Conservation (phyloP, 2,329 filamentous ascomycete species). For the Apiospora sp. region DNA sequence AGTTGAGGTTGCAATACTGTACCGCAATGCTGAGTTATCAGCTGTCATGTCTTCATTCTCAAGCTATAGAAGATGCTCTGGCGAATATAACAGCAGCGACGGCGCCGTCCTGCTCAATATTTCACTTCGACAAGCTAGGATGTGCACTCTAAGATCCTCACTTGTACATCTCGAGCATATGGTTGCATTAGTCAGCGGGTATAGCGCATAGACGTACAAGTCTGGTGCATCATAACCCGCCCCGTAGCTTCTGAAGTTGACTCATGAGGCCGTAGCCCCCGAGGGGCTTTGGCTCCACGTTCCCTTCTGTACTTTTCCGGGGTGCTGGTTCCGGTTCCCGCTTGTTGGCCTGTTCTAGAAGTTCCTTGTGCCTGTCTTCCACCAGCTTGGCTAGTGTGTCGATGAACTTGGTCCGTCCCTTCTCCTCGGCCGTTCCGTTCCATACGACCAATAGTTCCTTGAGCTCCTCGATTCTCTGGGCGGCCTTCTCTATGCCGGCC, state of each 20-base stretch:
- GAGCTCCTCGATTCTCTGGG: conserved; percentile 77
- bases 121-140: not conserved
- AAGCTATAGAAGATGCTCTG: not conserved
- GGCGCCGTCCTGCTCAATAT: not conserved
- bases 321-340: conserved; percentile 44
- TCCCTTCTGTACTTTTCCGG: conserved; percentile 44
- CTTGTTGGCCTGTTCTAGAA: conserved; percentile 55
- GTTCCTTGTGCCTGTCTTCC: conserved; percentile 72
- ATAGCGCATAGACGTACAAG: not conserved
- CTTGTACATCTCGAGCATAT: not conserved
- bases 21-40: not conserved
- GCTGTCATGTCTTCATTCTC: not conserved
- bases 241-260: conserved; percentile 67
- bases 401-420: conserved; percentile 80
- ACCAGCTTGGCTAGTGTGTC: conserved; percentile 83
- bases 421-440: conserved; percentile 96
- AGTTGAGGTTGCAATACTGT: not conserved
- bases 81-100: not conserved
- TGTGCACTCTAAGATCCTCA: not conserved
- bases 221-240: conserved; percentile 51
- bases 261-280: conserved; percentile 68
- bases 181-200: not conserved
- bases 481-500: conserved; percentile 76
- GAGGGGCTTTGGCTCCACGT: conserved; percentile 51
- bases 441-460: conserved; percentile 82